Base-by-base conservation (phyloP, 2,329 filamentous ascomycete genomes). In the Exophiala lecanii-corni region DNA sequence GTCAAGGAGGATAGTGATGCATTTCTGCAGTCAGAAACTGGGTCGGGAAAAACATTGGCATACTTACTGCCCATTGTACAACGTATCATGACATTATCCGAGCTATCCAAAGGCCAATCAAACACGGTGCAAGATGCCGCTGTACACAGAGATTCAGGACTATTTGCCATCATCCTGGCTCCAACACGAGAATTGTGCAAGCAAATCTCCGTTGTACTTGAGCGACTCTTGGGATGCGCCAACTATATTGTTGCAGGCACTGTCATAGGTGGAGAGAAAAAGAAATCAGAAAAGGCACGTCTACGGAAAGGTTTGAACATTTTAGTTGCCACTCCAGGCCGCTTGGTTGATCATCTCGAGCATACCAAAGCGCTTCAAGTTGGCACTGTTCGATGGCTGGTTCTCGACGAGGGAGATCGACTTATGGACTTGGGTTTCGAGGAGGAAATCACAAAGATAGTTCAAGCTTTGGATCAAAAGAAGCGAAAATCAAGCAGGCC, bases 351-450 rank as follows among this genome's bases (percentile, higher is more conserved):
- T 69, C 92, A 98, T 65, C 69, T 98, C 36, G 84, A 94, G 55
- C 88, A 96, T 60, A 98, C 92, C 1, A 81, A 95, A 63, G 88
- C 83, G 0, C 71, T 98, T 39, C 86, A 92, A 52, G 81, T 97
- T 30, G 86, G 85, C 57, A 89, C 84, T 16, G 91, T 96, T 3
- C 76, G 91, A 47, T 98, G 92, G 92, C 70, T 98, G 17, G 82
- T 98, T 2, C 75, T 98, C 4, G 92, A 98, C 57, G 92, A 98
- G 66, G 92, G 92, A 20, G 92, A 98, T 72, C 79, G 92, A n/a
- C 71, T 98, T 61, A 96, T 98, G 91, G 92, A 98, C 60, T 76
- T 97, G 58, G 92, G 92, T 0, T 98, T 98, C 55, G 92, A 97
- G 65, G 82, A 96, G 41, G 91, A 97, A 58, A 79, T 98, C 47